A percentile compares a stretch with the other conserved stretches of the same genome.
Evolutionary conservation across 1,284 basidiomycete genomes (phyloP).

Genomic region (Cryptococcus sp.): DNA sequence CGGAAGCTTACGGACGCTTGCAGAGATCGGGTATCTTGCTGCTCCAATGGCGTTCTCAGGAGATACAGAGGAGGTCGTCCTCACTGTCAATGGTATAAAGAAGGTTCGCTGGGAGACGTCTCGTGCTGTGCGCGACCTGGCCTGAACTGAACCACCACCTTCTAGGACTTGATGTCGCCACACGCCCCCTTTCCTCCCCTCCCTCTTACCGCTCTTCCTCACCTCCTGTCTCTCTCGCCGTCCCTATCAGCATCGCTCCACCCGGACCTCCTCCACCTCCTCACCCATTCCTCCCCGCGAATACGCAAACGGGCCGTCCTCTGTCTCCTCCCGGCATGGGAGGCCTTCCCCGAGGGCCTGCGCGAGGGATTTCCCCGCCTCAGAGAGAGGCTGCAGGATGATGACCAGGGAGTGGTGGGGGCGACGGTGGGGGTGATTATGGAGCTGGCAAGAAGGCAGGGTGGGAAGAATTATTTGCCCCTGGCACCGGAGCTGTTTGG

Average conservation of each 20-base stretch:
- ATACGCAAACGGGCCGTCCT: constrained; percentile 87
- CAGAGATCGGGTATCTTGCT: constrained; percentile 87
- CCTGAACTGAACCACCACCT: no score
- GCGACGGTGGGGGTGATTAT: constrained; percentile 92
- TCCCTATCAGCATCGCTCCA: constrained; percentile 86
- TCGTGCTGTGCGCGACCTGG: background rate
- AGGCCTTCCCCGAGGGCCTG: constrained; percentile 73
- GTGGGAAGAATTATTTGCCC: constrained; percentile 72
- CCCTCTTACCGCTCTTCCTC: constrained; percentile 80
- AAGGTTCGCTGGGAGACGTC: constrained; percentile 61
- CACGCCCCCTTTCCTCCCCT: constrained; percentile 70
- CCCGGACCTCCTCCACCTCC: constrained; percentile 78
- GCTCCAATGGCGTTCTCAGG: constrained; percentile 88
- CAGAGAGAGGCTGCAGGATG: constrained; percentile 79
- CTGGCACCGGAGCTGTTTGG: constrained; percentile 92
- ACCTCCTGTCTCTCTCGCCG: constrained; percentile 82
- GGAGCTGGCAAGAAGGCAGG: constrained; percentile 73
- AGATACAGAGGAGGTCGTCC: constrained; percentile 94
- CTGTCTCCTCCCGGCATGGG: constrained; percentile 71
- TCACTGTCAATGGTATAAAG: constrained; percentile 96
- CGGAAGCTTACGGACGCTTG: background rate
- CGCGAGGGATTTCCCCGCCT: constrained; percentile 66
- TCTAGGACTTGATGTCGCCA: constrained; percentile 76
- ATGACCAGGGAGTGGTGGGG: constrained; percentile 83
- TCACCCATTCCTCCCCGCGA: constrained; percentile 83